Percentiles rank a stretch among this genome's conserved stretches.
These are phyloP conservation scores for Trichosporon faecale DNA, from an alignment of 1,284 basidiomycete species.

Conservation along the genomic window DNA sequence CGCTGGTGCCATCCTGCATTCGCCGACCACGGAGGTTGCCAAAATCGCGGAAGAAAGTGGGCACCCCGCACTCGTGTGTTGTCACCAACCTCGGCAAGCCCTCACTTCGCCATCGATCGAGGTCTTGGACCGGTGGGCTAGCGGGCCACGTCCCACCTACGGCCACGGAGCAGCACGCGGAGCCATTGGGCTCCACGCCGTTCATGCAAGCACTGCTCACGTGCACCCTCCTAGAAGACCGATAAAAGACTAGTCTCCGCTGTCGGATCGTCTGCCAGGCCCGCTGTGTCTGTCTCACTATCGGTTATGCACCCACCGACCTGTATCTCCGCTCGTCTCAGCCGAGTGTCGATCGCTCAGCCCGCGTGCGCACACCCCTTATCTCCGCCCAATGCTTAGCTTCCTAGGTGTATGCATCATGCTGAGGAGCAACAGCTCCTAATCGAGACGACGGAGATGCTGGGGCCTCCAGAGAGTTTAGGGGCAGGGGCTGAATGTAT, in stretches of 20 bases:
- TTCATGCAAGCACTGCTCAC: not conserved
- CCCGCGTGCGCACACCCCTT: not conserved
- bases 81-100: slow-evolving; percentile 5
- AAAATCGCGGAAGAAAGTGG: not conserved
- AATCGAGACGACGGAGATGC: not conserved
- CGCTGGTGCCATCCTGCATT: not conserved
- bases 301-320: not conserved
- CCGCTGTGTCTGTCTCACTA: not conserved
- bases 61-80: not conserved
- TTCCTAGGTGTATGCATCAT: too few species aligned
- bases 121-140: not conserved
- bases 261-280: not conserved
- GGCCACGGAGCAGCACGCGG: slow-evolving; percentile 7
- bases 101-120: not conserved
- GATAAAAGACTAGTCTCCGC: not conserved
- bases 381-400: too few species aligned
- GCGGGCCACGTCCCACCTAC: not conserved
- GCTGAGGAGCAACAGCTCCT: too few species aligned
- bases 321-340: not conserved
- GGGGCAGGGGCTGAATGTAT: not conserved
- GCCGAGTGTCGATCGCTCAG: not conserved
- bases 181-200: not conserved
- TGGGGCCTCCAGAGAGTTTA: not conserved
- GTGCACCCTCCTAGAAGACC: not conserved
- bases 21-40: slow-evolving; percentile 6